A percentile compares a stretch with the other conserved stretches of the same genome.
Evolutionary conservation across 2,329 filamentous ascomycete genomes (phyloP).

Genomic region (Sporothrix euskadiensis): DNA sequence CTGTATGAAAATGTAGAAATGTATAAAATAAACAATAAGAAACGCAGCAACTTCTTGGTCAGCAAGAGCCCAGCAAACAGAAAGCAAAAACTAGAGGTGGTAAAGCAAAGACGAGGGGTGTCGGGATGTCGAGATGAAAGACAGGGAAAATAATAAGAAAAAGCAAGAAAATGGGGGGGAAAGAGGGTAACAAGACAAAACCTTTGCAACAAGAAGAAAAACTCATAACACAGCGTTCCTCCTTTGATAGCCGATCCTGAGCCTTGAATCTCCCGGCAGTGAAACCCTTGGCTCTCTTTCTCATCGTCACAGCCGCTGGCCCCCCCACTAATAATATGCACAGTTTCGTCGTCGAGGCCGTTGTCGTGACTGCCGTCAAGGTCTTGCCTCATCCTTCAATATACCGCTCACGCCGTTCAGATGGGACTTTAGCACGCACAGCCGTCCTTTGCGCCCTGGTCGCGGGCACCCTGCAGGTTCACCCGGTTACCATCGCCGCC

Average conservation of each 20-base stretch:
- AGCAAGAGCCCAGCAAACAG: background rate
- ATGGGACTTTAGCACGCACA: slow-evolving; percentile 85
- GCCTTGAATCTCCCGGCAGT: background rate
- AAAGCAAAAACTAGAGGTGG: background rate
- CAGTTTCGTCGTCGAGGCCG: background rate
- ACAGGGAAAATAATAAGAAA: background rate
- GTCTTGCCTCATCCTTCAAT: background rate
- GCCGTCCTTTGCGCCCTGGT: slow-evolving; percentile 79
- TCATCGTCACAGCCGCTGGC: background rate
- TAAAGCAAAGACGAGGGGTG: background rate
- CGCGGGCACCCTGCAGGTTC: slow-evolving; percentile 73
- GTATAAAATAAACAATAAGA: background rate
- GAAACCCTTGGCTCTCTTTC: background rate
- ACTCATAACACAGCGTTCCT: background rate
- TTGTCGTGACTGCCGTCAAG: background rate
- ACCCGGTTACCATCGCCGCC: slow-evolving; percentile 72
- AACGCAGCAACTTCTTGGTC: background rate
- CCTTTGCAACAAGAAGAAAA: background rate
- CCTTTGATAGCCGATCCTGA: background rate
- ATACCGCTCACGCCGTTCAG: background rate
- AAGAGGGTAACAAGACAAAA: background rate
- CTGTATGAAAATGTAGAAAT: background rate
- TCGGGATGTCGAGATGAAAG: slow-evolving; percentile 1
- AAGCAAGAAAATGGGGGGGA: background rate
- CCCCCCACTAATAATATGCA: background rate